These are phyloP conservation scores for Geotrichum klebahnii DNA, from an alignment of 1,139 yeast genomes.

Conservation along the genomic window DNA sequence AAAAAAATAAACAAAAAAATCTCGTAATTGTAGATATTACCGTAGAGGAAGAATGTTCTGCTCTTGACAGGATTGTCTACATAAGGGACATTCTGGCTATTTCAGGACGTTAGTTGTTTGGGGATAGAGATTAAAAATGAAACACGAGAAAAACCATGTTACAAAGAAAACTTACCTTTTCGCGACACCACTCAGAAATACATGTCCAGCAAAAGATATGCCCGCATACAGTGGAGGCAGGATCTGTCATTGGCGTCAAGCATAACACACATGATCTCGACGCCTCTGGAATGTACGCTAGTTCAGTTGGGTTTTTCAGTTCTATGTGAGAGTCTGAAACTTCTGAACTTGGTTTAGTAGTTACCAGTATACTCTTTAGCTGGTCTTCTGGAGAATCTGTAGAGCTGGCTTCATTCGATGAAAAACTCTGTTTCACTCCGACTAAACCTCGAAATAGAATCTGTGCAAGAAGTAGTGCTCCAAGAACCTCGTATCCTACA, in stretches of 20 bases:
- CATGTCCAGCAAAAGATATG: constrained; percentile 93
- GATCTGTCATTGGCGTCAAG: constrained; percentile 71
- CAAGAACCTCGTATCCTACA: constrained; percentile 72
- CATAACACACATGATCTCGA: constrained; percentile 83
- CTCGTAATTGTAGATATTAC: too few species aligned
- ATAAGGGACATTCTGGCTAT: constrained; percentile 80
- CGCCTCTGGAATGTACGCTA: constrained; percentile 66
- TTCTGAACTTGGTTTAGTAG: too few species aligned
- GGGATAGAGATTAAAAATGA: too few species aligned
- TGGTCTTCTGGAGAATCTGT: constrained; percentile 3
- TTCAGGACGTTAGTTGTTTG: neutral
- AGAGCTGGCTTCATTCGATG: neutral
- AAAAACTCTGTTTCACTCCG: neutral
- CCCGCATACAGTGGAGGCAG: constrained; percentile 86
- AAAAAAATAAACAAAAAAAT: too few species aligned
- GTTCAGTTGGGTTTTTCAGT: constrained; percentile 51
- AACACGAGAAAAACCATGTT: neutral
- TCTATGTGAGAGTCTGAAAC: neutral
- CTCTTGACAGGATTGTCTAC: constrained; percentile 70
- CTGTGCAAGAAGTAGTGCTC: constrained; percentile 63
- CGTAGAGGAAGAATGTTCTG: constrained; percentile 70
- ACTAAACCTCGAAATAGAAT: neutral
- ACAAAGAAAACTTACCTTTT: constrained; percentile 35
- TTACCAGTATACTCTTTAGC: constrained; percentile 1
- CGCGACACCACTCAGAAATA: constrained; percentile 83